Evolutionary conservation across 495 filamentous ascomycete genomes (phyloP).

Genomic region (Podospora pseudoanserina): DNA sequence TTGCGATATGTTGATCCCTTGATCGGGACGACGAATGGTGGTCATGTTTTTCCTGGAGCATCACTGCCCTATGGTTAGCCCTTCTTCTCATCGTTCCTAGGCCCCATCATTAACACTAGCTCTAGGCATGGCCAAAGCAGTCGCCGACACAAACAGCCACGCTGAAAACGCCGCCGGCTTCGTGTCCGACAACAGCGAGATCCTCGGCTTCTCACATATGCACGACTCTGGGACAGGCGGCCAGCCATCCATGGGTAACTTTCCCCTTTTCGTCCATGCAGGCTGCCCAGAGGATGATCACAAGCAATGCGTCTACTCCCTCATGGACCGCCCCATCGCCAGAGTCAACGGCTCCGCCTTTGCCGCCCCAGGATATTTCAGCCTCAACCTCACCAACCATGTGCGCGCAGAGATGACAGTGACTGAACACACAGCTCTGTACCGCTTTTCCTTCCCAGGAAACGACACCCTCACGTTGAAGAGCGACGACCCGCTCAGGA

Average conservation of each 20-base stretch:
- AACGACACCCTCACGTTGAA: slow-evolving; percentile 14
- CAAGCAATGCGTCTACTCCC: slow-evolving; percentile 57
- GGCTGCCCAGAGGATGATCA: slow-evolving; percentile 62
- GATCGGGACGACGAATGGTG: slow-evolving; percentile 61
- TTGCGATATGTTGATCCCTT: slow-evolving; percentile 51
- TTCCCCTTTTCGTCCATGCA: slow-evolving; percentile 67
- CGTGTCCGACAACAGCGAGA: slow-evolving; percentile 52
- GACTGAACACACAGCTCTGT: slow-evolving; percentile 60
- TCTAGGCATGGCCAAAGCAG: slow-evolving; percentile 63
- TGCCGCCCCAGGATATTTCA: slow-evolving; percentile 67
- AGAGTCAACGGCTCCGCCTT: slow-evolving; percentile 51
- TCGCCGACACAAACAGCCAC: slow-evolving; percentile 53
- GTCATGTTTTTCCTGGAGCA: slow-evolving; percentile 71
- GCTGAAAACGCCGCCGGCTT: slow-evolving; percentile 67
- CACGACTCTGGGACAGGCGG: slow-evolving; percentile 61
- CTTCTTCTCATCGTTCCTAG: background rate
- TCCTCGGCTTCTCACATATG: slow-evolving; percentile 57
- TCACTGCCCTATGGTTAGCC: slow-evolving; percentile 60
- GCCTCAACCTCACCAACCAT: slow-evolving; percentile 55
- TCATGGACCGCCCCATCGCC: slow-evolving; percentile 42
- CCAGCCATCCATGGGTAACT: slow-evolving; percentile 69
- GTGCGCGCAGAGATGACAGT: slow-evolving; percentile 72
- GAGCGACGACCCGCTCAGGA: background rate
- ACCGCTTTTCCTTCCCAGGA: slow-evolving; percentile 61
- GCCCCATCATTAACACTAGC: slow-evolving; percentile 16